These are phyloP conservation scores for Brassica cretica DNA, from an alignment of 345 rosid genomes.

Conservation along the genomic window DNA sequence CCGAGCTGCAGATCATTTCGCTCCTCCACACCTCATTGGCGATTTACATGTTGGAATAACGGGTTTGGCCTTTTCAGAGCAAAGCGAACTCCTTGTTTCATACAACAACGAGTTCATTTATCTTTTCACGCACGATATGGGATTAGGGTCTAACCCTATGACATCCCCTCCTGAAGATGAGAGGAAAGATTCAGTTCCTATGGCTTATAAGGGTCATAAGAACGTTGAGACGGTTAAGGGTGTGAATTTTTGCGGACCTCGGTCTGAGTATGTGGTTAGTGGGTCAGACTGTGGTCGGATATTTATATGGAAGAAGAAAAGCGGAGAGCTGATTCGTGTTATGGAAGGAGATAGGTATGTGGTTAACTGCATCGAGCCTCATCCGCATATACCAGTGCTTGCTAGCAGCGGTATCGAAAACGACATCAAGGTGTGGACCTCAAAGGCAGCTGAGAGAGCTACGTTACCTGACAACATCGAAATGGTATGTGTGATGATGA, in stretches of 20 bases:
- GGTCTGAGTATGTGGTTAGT: constrained; percentile 84
- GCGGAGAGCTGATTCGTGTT: constrained; percentile 73
- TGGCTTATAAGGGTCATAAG: constrained; percentile 75
- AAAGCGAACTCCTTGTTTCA: constrained; percentile 86
- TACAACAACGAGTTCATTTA: constrained; percentile 76
- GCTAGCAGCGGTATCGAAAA: constrained; percentile 89
- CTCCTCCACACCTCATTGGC: constrained; percentile 74
- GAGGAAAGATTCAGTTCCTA: constrained; percentile 45
- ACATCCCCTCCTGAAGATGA: constrained; percentile 27
- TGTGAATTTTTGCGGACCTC: constrained; percentile 83
- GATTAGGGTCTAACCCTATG: constrained; percentile 59
- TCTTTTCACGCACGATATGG: constrained; percentile 73
- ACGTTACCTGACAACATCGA: constrained; percentile 61
- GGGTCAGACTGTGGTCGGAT: constrained; percentile 97
- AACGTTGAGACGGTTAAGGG: constrained; percentile 81
- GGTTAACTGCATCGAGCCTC: constrained; percentile 85
- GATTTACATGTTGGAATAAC: constrained; percentile 66
- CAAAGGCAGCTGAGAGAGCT: constrained; percentile 68
- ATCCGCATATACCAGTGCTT: constrained; percentile 70
- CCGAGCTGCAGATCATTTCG: constrained; percentile 61
- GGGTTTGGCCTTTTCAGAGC: constrained; percentile 85
- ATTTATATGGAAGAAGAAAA: constrained; percentile 87
- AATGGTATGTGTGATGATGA: constrained; percentile 49
- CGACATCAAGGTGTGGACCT: constrained; percentile 86
- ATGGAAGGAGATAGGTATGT: constrained; percentile 75